Conservation (phyloP, 1,284 basidiomycete genomes). For the Tetrapyrgos nigripes region DNA sequence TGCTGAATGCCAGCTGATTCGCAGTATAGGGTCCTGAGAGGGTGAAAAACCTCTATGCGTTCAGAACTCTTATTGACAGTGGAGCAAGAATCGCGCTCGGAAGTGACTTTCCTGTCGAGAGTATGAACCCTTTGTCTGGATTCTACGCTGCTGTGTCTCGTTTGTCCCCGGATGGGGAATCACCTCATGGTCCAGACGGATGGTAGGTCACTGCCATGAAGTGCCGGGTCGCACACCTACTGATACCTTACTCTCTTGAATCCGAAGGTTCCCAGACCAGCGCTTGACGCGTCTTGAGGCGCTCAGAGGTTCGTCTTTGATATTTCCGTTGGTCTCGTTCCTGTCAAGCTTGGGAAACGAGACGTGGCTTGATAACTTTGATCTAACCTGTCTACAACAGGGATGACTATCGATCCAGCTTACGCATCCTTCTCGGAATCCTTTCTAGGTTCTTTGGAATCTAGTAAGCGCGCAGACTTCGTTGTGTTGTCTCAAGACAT, state of each 20-base stretch:
- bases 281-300: slow-evolving; percentile 78
- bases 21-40: slow-evolving; percentile 75
- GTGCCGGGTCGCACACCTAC: neutral
- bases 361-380: too few species aligned
- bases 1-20: neutral
- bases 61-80: slow-evolving; percentile 71
- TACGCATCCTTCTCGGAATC: slow-evolving; percentile 87
- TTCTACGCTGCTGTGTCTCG: slow-evolving; percentile 90
- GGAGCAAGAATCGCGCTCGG: slow-evolving; percentile 76
- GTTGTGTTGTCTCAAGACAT: slow-evolving; percentile 85
- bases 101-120: slow-evolving; percentile 91
- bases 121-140: slow-evolving; percentile 75
- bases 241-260: neutral
- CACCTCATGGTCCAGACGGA: slow-evolving; percentile 83
- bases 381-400: slow-evolving; percentile 30
- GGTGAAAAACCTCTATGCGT: slow-evolving; percentile 87
- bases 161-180: slow-evolving; percentile 71
- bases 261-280: slow-evolving; percentile 87
- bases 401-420: slow-evolving; percentile 75
- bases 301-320: slow-evolving; percentile 54
- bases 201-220: slow-evolving; percentile 60
- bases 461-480: slow-evolving; percentile 87
- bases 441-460: slow-evolving; percentile 71
- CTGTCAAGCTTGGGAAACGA: too few species aligned
- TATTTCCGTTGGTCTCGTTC: too few species aligned